phyloP scores from a whole-genome alignment of 1,284 basidiomycete genomes.

The Cryptococcus hybrid region DNA sequence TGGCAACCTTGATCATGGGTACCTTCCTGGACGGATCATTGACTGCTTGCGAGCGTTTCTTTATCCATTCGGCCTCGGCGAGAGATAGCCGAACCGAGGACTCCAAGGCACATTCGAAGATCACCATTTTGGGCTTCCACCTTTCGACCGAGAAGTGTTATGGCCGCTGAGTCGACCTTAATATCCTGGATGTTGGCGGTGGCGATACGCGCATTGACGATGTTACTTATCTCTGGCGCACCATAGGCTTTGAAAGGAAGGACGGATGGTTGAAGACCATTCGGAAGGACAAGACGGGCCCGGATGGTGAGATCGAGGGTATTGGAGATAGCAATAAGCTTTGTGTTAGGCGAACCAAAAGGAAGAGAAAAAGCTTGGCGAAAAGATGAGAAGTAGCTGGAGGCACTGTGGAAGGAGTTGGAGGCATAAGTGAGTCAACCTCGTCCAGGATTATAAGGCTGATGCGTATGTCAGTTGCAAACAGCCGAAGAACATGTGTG shows the following conservation, averaged over 20 bases:
- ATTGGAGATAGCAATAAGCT: constrained; percentile 50
- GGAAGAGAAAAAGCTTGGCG: constrained; percentile 45
- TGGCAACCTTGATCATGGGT: constrained; percentile 36
- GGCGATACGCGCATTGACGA: constrained; percentile 40
- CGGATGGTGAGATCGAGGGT: constrained; percentile 50
- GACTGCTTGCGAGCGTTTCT: constrained; percentile 26
- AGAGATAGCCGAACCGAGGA: constrained; percentile 44
- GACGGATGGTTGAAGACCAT: constrained; percentile 35
- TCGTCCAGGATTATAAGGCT: constrained; percentile 50
- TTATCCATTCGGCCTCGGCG: constrained; percentile 48
- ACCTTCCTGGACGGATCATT: constrained; percentile 5
- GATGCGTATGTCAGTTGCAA: constrained; percentile 7
- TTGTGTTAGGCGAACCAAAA: constrained; percentile 28
- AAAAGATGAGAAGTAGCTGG: constrained; percentile 44
- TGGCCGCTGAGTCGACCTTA: constrained; percentile 44
- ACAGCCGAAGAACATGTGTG: neutral
- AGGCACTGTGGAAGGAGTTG: constrained; percentile 30
- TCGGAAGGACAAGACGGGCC: constrained; percentile 40
- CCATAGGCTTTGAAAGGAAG: constrained; percentile 48
- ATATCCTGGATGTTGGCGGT: constrained; percentile 19
- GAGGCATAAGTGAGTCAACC: constrained; percentile 48
- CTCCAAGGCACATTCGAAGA: constrained; percentile 48
- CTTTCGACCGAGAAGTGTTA: constrained; percentile 46
- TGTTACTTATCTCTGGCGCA: constrained; percentile 43
- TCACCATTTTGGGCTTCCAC: constrained; percentile 52